Evolutionary conservation across 352 stramenopile species (phyloP).

Genomic region (Pythium biforme): DNA sequence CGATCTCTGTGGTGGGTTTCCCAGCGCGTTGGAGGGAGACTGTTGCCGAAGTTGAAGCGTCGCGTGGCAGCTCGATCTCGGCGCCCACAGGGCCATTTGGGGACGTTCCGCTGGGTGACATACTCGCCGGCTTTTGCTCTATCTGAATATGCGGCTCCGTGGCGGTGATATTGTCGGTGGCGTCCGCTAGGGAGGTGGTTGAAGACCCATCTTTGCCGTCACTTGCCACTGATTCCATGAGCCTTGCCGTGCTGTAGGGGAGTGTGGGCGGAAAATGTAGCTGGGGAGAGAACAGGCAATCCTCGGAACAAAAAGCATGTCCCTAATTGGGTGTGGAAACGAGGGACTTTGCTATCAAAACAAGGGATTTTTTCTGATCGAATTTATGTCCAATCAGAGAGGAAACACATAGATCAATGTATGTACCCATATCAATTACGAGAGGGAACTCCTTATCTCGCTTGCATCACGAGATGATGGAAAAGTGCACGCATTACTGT

Average conservation of each 20-base stretch:
- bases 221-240: slow-evolving; percentile 6
- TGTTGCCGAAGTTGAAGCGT: slow-evolving; percentile 18
- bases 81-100: neutral
- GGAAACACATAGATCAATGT: neutral
- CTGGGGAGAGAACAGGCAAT: slow-evolving; percentile 10
- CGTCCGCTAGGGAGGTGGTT: neutral
- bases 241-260: slow-evolving; percentile 16
- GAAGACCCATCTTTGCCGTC: slow-evolving; percentile 3
- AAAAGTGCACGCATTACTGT: too few species aligned
- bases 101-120: slow-evolving; percentile 6
- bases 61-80: slow-evolving; percentile 3
- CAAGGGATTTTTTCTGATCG: neutral
- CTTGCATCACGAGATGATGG: too few species aligned
- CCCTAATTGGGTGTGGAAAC: slow-evolving; percentile 7
- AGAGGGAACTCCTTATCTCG: neutral
- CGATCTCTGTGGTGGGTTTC: neutral
- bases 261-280: slow-evolving; percentile 10
- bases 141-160: neutral
- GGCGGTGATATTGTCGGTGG: neutral
- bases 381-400: slow-evolving; percentile 11
- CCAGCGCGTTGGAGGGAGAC: too few species aligned
- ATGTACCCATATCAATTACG: slow-evolving; percentile 9
- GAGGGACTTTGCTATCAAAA: neutral
- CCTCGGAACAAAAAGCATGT: slow-evolving; percentile 8
- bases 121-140: slow-evolving; percentile 1